These are phyloP conservation scores for Penicillium expansum DNA, from an alignment of 2,329 filamentous ascomycete species.

Conservation along the genomic window DNA sequence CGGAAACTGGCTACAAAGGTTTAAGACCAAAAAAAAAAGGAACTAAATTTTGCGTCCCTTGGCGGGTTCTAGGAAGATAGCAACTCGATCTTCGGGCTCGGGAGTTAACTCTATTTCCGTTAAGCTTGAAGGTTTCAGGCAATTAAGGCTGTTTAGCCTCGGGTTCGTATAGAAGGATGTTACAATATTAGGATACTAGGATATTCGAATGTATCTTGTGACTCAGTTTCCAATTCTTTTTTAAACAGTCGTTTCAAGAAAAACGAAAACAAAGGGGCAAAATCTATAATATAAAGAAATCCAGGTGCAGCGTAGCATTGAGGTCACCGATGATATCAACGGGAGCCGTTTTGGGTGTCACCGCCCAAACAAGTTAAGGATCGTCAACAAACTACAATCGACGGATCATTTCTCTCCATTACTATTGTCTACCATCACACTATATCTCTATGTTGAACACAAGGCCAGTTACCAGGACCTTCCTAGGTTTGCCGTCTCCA, in stretches of 20 bases:
- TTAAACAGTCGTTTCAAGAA: no score
- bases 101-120: not conserved
- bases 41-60: no score
- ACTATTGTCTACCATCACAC: not conserved
- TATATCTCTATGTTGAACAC: not conserved
- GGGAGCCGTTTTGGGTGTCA: not conserved
- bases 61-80: no score
- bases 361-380: conserved; percentile 3
- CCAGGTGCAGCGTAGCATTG: not conserved
- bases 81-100: not conserved
- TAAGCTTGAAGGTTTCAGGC: not conserved
- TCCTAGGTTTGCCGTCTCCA: not conserved
- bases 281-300: no score
- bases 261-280: no score
- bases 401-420: not conserved
- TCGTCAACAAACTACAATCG: conserved; percentile 1
- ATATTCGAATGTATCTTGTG: no score
- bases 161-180: no score
- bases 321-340: conserved; percentile 10
- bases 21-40: not conserved
- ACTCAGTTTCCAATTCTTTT: no score
- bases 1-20: not conserved
- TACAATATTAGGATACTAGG: no score
- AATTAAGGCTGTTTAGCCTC: no score
- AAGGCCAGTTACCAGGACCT: not conserved